Conservation (phyloP, 768 basidiomycete species). For the Tulasnella sp. region DNA sequence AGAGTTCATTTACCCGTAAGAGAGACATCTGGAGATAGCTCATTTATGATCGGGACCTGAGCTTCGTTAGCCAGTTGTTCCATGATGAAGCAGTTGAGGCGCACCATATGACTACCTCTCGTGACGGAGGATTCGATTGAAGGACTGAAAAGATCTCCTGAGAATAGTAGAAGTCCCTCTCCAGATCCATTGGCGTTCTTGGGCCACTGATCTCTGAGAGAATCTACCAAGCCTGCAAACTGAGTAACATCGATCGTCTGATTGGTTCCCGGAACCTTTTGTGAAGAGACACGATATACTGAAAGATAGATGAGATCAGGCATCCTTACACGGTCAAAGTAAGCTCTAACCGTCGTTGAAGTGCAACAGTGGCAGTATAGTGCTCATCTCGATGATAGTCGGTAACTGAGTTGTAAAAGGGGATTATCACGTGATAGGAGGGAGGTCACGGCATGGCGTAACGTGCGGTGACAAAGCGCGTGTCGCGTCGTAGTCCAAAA, state of each 20-base stretch:
- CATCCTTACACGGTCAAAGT: neutral
- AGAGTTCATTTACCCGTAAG: constrained; percentile 49
- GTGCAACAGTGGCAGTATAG: constrained; percentile 24
- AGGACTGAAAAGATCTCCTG: constrained; percentile 80
- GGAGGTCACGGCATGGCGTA: too few relatives aligned
- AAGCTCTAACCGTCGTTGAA: constrained; percentile 26
- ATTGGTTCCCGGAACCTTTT: constrained; percentile 43
- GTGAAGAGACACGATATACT: constrained; percentile 67
- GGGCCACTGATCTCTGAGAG: constrained; percentile 47
- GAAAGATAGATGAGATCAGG: neutral
- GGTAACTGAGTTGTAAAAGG: too few relatives aligned
- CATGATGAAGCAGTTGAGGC: constrained; percentile 12
- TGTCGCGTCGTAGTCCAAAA: too few relatives aligned
- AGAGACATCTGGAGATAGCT: constrained; percentile 63
- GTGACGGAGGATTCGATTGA: constrained; percentile 80
- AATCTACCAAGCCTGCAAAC: constrained; percentile 59
- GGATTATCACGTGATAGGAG: too few relatives aligned
- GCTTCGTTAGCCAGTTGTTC: neutral
- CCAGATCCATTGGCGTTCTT: constrained; percentile 35
- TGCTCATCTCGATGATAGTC: neutral
- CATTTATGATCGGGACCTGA: constrained; percentile 77
- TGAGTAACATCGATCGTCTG: constrained; percentile 79
- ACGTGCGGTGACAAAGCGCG: too few relatives aligned
- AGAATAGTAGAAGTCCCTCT: constrained; percentile 74
- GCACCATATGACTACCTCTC: constrained; percentile 81